Evolutionary conservation across 1,139 yeast genomes (phyloP).

Genomic region (Insectozyma bohioensis): DNA sequence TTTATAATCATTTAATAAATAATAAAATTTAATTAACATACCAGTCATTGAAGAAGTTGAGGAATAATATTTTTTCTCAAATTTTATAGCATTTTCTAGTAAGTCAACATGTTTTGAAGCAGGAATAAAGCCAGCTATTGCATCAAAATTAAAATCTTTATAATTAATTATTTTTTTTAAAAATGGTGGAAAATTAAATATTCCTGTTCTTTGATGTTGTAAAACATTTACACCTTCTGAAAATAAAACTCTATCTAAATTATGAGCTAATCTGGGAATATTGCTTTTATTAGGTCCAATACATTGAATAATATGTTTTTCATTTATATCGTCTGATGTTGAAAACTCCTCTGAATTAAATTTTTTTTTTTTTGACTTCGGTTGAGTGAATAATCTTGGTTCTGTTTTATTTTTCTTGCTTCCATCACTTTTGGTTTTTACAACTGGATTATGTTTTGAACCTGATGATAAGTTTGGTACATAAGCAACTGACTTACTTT

Average conservation of each 20-base stretch:
- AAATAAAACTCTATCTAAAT: constrained; percentile 66
- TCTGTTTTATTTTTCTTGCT: no score
- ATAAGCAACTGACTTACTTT: no score
- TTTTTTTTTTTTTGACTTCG: not conserved
- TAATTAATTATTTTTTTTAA: constrained; percentile 64
- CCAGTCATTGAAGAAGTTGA: constrained; percentile 91
- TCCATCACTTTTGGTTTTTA: no score
- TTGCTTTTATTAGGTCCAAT: constrained; percentile 23
- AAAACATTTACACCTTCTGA: constrained; percentile 83
- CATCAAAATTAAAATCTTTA: constrained; percentile 64
- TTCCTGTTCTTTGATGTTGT: constrained; percentile 73
- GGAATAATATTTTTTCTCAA: constrained; percentile 53
- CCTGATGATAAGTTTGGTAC: no score
- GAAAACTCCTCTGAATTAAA: not conserved
- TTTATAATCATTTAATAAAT: constrained; percentile 57
- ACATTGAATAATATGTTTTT: constrained; percentile 21
- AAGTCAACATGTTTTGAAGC: constrained; percentile 65
- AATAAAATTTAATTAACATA: constrained; percentile 71
- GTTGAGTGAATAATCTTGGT: not conserved
- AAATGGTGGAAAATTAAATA: constrained; percentile 66
- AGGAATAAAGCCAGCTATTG: constrained; percentile 57
- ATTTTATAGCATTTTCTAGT: constrained; percentile 45
- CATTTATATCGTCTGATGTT: constrained; percentile 6
- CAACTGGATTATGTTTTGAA: no score
- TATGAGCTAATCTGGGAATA: constrained; percentile 54